Conservation (phyloP, 441 rosid genomes). For the Adansonia rubrostipa region DNA sequence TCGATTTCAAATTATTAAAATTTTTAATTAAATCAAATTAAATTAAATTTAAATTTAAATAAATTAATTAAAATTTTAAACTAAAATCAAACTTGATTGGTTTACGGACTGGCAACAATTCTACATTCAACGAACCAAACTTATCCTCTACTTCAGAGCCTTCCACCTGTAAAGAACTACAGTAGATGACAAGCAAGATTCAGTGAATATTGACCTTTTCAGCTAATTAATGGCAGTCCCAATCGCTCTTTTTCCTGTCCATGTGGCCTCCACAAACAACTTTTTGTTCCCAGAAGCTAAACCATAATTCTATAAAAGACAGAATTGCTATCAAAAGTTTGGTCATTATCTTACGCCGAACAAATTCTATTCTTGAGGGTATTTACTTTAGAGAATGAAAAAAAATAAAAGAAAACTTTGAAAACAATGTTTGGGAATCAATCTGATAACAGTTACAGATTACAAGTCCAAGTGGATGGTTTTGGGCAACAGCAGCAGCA, state of each 20-base stretch:
- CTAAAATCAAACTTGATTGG: no score
- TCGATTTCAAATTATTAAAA: no score
- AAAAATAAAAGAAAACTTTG: background rate
- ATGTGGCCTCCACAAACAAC: background rate
- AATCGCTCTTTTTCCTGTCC: background rate
- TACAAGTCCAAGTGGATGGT: slow-evolving; percentile 1
- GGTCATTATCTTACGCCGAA: background rate
- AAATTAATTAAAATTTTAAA: no score
- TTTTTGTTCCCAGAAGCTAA: background rate
- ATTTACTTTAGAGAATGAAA: background rate
- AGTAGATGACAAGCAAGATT: background rate
- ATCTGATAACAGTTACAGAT: slow-evolving; percentile 8
- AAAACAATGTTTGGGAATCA: slow-evolving; percentile 8
- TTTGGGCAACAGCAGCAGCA: background rate
- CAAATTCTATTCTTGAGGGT: background rate
- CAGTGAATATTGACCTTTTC: background rate
- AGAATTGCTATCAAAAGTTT: background rate
- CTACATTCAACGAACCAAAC: background rate
- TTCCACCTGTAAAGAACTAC: slow-evolving; percentile 7
- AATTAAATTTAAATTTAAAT: no score
- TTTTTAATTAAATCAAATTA: no score
- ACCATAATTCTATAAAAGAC: background rate
- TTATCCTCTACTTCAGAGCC: background rate
- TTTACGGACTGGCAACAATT: no score
- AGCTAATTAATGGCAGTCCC: background rate